A percentile compares a stretch with the other conserved stretches of the same genome.
Evolutionary conservation across 2,329 filamentous ascomycete genomes (phyloP).

Genomic region (Cytospora paraplurivora): DNA sequence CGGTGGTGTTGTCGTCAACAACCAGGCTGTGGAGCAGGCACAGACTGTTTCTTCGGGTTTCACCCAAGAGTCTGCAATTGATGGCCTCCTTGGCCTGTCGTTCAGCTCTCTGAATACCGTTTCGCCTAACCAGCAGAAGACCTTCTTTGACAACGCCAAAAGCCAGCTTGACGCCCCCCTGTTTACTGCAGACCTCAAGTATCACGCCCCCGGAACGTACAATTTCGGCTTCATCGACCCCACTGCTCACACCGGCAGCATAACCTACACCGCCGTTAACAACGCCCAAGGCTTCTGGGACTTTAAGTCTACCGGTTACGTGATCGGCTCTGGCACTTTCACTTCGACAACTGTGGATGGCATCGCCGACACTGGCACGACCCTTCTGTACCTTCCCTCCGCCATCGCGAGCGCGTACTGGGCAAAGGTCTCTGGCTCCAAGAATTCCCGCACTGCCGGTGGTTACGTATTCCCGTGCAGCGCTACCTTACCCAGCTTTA

Average conservation of each 20-base stretch:
- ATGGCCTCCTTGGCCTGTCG: conserved; percentile 49
- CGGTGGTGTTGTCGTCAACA: conserved; percentile 42
- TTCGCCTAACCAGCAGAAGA: conserved; percentile 42
- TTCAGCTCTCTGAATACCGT: conserved; percentile 49
- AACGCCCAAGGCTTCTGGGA: conserved; percentile 62
- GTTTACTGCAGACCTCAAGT: conserved; percentile 39
- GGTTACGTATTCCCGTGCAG: conserved; percentile 31
- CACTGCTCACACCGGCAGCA: conserved; percentile 55
- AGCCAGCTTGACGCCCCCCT: conserved; percentile 35
- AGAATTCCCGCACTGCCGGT: conserved; percentile 33
- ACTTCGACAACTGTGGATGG: conserved; percentile 39
- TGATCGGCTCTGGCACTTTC: conserved; percentile 39
- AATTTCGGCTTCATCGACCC: conserved; percentile 52
- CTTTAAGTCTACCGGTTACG: conserved; percentile 46
- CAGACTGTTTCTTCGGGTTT: conserved; percentile 44
- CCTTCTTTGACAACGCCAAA: conserved; percentile 43
- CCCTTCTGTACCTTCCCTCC: conserved; percentile 52
- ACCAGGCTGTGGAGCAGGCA: conserved; percentile 49
- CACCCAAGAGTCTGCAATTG: conserved; percentile 40
- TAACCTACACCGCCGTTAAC: conserved; percentile 58
- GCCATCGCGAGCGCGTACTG: conserved; percentile 54
- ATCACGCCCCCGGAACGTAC: conserved; percentile 35
- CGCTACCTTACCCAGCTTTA: conserved; percentile 29
- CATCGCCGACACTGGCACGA: conserved; percentile 60
- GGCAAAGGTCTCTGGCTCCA: conserved; percentile 45